phyloP scores from a whole-genome alignment of 1,284 basidiomycete genomes.

The Apiotrichum porosum region DNA sequence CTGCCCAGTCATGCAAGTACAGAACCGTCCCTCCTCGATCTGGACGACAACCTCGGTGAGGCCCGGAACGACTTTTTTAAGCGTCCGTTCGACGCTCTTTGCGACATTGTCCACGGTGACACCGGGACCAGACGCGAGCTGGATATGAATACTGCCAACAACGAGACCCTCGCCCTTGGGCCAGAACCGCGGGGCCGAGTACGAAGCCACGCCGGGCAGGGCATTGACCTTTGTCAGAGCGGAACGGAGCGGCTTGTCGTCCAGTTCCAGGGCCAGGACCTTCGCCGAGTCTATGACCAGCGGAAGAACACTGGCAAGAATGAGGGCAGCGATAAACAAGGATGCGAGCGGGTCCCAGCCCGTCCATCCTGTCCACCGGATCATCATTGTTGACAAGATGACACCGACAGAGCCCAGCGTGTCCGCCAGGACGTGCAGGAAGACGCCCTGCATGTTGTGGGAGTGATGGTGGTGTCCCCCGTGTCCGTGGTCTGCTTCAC shows the following conservation, averaged over 20 bases:
- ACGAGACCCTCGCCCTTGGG: slow-evolving; percentile 82
- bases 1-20: slow-evolving; percentile 56
- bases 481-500: slow-evolving; percentile 10
- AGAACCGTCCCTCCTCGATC: slow-evolving; percentile 54
- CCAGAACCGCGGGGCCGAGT: slow-evolving; percentile 85
- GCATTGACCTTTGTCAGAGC: slow-evolving; percentile 70
- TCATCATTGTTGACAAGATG: slow-evolving; percentile 92
- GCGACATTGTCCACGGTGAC: slow-evolving; percentile 49
- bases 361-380: slow-evolving; percentile 98
- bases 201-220: slow-evolving; percentile 75
- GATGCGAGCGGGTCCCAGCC: slow-evolving; percentile 98
- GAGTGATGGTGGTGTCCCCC: slow-evolving; percentile 63
- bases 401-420: slow-evolving; percentile 71
- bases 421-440: slow-evolving; percentile 55
- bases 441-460: slow-evolving; percentile 99
- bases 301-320: slow-evolving; percentile 90
- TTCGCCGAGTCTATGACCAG: slow-evolving; percentile 89
- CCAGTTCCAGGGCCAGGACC: slow-evolving; percentile 81
- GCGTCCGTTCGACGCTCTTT: slow-evolving; percentile 61
- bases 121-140: slow-evolving; percentile 51
- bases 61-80: slow-evolving; percentile 68
- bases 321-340: slow-evolving; percentile 90
- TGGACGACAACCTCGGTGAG: slow-evolving; percentile 84
- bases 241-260: slow-evolving; percentile 58
- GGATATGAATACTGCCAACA: slow-evolving; percentile 86